Percentiles rank a stretch among this genome's conserved stretches.
phyloP scores from a whole-genome alignment of 2,329 filamentous ascomycete species.

The Aspergillus latus region DNA sequence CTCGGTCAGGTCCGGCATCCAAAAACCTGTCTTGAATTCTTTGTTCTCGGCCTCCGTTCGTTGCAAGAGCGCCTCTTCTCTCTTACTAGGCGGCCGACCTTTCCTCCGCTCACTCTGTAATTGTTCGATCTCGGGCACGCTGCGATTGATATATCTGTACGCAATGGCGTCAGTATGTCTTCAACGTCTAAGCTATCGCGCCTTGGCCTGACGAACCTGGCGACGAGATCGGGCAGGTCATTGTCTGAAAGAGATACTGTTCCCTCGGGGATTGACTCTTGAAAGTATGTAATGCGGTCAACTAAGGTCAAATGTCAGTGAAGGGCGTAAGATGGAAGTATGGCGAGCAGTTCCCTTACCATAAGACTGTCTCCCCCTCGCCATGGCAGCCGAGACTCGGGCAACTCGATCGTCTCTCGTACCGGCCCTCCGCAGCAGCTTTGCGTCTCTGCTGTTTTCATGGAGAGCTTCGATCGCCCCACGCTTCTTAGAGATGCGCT shows the following conservation, averaged over 20 bases:
- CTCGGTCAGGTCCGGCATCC: constrained; percentile 71
- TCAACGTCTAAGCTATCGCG: background rate
- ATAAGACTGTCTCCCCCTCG: constrained; percentile 72
- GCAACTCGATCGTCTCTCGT: constrained; percentile 80
- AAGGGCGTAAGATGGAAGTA: too few relatives aligned
- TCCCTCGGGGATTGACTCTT: constrained; percentile 55
- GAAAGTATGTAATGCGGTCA: constrained; percentile 69
- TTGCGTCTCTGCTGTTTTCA: constrained; percentile 83
- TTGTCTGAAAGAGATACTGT: constrained; percentile 36
- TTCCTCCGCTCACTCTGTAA: constrained; percentile 66
- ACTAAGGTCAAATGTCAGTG: constrained; percentile 47
- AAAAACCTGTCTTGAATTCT: constrained; percentile 81
- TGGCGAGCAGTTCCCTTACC: constrained; percentile 46
- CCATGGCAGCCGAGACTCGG: constrained; percentile 66
- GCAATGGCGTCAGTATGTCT: background rate
- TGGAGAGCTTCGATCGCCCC: constrained; percentile 74
- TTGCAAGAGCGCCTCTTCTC: constrained; percentile 74
- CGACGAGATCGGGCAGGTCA: constrained; percentile 53
- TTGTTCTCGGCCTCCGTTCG: constrained; percentile 69
- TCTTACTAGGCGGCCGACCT: constrained; percentile 73
- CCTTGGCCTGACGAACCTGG: constrained; percentile 50
- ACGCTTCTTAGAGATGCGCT: constrained; percentile 87
- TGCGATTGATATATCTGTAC: constrained; percentile 39
- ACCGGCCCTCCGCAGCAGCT: constrained; percentile 74
- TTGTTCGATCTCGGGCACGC: constrained; percentile 39